phyloP scores from a whole-genome alignment of 1,284 basidiomycete genomes.

The Ceratorhiza oryzae-sativae region DNA sequence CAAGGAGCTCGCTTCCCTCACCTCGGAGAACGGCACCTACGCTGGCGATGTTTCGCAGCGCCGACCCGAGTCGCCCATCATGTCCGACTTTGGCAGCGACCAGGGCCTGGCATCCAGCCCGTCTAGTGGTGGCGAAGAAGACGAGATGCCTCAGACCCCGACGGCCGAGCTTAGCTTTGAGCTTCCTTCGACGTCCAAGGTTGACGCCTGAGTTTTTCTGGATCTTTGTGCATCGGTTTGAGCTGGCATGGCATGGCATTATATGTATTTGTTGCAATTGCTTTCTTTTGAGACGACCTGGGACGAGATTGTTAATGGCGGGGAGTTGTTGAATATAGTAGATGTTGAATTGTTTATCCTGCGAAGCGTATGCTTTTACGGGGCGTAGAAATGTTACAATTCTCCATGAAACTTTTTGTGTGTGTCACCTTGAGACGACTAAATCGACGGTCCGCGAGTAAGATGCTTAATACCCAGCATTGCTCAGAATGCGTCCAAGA shows the following conservation, averaged over 20 bases:
- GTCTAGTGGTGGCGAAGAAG: constrained; percentile 29
- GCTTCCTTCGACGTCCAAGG: constrained; percentile 34
- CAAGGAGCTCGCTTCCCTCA: constrained; percentile 1
- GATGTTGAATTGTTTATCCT: constrained; percentile 20
- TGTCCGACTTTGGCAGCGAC: constrained; percentile 37
- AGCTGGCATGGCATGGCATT: background rate
- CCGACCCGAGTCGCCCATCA: constrained; percentile 26
- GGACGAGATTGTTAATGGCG: background rate
- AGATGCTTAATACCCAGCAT: too few species aligned
- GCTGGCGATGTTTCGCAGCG: background rate
- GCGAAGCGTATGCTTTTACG: background rate
- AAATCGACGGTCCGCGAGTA: too few species aligned
- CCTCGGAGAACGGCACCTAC: background rate
- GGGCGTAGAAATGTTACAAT: constrained; percentile 19
- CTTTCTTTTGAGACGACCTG: constrained; percentile 5
- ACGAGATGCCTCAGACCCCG: constrained; percentile 24
- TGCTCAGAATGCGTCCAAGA: too few species aligned
- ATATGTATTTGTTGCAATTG: constrained; percentile 35
- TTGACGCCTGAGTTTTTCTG: background rate
- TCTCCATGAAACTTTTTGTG: too few species aligned
- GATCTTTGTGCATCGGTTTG: constrained; percentile 7
- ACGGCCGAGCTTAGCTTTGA: constrained; percentile 35
- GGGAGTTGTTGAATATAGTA: constrained; percentile 9
- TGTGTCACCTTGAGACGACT: too few species aligned
- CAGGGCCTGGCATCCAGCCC: constrained; percentile 32